Evolutionary conservation across 2,329 filamentous ascomycete genomes (phyloP).

Genomic region (Hypoxylon sp.): DNA sequence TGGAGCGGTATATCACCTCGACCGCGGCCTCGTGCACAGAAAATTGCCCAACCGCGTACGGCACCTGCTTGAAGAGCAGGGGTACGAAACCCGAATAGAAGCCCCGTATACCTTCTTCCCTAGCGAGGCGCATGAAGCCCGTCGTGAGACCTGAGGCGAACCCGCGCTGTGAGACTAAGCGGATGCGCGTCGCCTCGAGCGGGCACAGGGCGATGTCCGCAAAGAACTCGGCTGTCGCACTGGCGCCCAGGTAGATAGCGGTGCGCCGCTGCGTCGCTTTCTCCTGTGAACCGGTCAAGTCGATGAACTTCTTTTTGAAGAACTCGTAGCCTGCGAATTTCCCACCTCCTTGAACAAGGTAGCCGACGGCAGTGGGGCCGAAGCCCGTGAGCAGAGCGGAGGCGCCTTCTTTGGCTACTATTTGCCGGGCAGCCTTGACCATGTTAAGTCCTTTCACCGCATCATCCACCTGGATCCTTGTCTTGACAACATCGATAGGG

Average conservation of each 20-base stretch:
- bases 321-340: conserved; percentile 95
- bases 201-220: conserved; percentile 89
- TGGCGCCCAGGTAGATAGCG: conserved; percentile 78
- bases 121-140: conserved; percentile 81
- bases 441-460: conserved; percentile 86
- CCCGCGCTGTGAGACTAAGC: conserved; percentile 84
- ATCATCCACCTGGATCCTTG: conserved; percentile 90
- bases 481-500: conserved; percentile 82
- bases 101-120: conserved; percentile 80
- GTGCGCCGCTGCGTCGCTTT: conserved; percentile 61
- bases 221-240: conserved; percentile 77
- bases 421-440: conserved; percentile 81
- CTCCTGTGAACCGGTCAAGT: conserved; percentile 69
- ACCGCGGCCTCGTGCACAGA: conserved; percentile 91
- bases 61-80: conserved; percentile 88
- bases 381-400: conserved; percentile 85
- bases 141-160: conserved; percentile 79
- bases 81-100: conserved; percentile 95
- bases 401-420: conserved; percentile 83
- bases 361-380: conserved; percentile 87
- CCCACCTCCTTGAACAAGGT: conserved; percentile 89
- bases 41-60: conserved; percentile 95
- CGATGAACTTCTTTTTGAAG: conserved; percentile 91
- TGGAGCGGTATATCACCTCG: conserved; percentile 77
- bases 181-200: conserved; percentile 83